Evolutionary conservation across 2,329 filamentous ascomycete species (phyloP), one percentile per base, ranked within the genome.

Genomic region (Alternaria arborescens): DNA sequence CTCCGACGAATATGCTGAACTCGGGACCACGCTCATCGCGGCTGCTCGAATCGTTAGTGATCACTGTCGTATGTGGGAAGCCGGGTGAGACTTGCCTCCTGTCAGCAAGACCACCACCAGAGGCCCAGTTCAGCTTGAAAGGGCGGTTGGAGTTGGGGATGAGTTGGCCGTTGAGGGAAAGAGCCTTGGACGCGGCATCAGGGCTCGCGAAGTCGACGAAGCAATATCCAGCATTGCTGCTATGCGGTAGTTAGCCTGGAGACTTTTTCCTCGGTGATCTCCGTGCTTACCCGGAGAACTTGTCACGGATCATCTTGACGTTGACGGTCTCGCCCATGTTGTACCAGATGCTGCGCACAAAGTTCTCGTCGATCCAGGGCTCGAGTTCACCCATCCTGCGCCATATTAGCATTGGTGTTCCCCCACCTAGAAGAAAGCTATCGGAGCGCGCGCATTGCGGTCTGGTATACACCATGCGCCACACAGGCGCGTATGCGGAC

Each of bases 91-190:
- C 87, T 77, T 83, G 92, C 91, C 92, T 91, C 79, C 95, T 91
- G 80, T 99, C 95, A 70, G 96, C 92, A 42, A 99, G 87, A 59
- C 95, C 95, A 76, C 95, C 95, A 69, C 95, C 95, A 68, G 93
- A 97, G 69, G 95, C 95, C 95, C 95, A 99, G 87, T 99, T 99
- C 62, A 99, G 89, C 86, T 98, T 98, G 87, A 99, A 99, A 50
- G 93, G 90, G 43, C 95, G 93, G 73, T 91, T 91, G 63, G 93
- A 97, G 86, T 97, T 97, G 46, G 94, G 94, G 70, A 99, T 97
- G 48, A 92, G 84, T 58, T 88, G 90, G 51, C 95, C 94, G 78
- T 97, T 98, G 51, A 98, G 85, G 47, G 85, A 85, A n/a, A 99
- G 87, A 38, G 95, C 95, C 85, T 97, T 97, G 73, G 88, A 90